Evolutionary conservation across 441 rosid genomes (phyloP).

Genomic region (Mallotus repandus): DNA sequence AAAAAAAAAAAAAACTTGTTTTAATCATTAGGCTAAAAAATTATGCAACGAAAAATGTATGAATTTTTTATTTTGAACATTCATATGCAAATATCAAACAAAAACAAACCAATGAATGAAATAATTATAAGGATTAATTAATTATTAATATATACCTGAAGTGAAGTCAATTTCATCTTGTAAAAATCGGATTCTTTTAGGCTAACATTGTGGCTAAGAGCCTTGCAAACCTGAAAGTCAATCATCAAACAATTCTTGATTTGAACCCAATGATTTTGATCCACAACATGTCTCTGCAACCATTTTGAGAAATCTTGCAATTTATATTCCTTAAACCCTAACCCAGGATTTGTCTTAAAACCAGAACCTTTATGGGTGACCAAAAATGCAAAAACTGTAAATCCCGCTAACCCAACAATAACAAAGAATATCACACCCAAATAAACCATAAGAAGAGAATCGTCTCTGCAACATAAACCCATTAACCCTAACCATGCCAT

Average conservation of each 20-base stretch:
- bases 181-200: background rate
- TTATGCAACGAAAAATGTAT: too few relatives aligned
- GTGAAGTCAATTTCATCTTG: slow-evolving; percentile 15
- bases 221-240: slow-evolving; percentile 30
- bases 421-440: slow-evolving; percentile 1
- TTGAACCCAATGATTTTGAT: slow-evolving; percentile 27
- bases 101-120: background rate
- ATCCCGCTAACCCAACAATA: background rate
- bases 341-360: background rate
- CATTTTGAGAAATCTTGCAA: slow-evolving; percentile 27
- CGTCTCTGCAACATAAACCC: background rate
- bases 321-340: slow-evolving; percentile 8
- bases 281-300: slow-evolving; percentile 29
- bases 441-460: background rate
- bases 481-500: slow-evolving; percentile 15
- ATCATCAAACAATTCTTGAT: slow-evolving; percentile 35
- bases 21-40: too few relatives aligned
- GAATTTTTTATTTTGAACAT: too few relatives aligned
- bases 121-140: background rate
- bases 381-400: slow-evolving; percentile 4
- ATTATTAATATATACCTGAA: slow-evolving; percentile 6
- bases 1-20: too few relatives aligned
- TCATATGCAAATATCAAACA: too few relatives aligned
- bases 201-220: background rate
- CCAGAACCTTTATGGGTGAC: background rate